phyloP scores from a whole-genome alignment of 257 asterid species.

The Lycium barbarum region DNA sequence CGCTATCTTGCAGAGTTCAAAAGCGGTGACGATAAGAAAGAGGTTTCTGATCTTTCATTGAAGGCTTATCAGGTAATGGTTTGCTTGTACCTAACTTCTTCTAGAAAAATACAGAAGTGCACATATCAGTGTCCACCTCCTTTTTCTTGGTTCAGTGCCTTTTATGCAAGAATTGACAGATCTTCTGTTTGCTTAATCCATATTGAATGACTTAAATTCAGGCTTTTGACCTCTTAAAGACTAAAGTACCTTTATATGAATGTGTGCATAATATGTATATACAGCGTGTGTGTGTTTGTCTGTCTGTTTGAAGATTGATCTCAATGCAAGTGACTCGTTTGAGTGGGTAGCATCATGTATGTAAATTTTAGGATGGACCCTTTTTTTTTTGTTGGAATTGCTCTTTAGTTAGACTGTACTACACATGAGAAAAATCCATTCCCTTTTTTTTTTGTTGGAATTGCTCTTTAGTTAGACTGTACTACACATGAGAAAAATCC shows the following conservation, averaged over 20 bases:
- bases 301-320: not conserved
- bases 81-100: slow-evolving; percentile 4
- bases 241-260: not conserved
- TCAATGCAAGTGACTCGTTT: not conserved
- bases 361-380: not conserved
- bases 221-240: not conserved
- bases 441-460: not conserved
- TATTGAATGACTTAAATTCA: not conserved
- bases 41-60: slow-evolving; percentile 22
- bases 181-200: not conserved
- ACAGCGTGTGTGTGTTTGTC: not conserved
- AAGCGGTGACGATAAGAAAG: slow-evolving; percentile 12
- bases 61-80: slow-evolving; percentile 6
- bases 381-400: not conserved
- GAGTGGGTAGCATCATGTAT: not conserved
- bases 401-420: not conserved
- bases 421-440: not conserved
- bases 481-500: not conserved
- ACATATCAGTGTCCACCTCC: not conserved
- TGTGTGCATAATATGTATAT: too few species aligned
- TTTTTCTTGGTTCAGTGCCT: not conserved
- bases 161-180: not conserved
- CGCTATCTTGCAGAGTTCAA: slow-evolving; percentile 26
- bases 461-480: not conserved
- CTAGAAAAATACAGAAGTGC: not conserved